Percentiles rank a stretch among this genome's conserved stretches.
Conservation (phyloP, 129 eudicot genomes). For the Apium graveolens region DNA sequence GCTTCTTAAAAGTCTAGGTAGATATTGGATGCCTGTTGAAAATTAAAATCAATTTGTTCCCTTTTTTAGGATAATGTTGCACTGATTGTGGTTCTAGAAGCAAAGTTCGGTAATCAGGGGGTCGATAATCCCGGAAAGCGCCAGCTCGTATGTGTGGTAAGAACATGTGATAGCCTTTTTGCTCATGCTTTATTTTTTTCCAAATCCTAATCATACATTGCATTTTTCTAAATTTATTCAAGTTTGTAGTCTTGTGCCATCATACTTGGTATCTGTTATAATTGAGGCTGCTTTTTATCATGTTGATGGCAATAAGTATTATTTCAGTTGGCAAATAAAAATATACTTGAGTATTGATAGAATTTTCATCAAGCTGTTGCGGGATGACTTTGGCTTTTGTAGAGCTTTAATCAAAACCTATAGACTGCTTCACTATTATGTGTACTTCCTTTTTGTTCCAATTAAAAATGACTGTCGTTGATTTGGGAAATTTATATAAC, state of each 20-base stretch:
- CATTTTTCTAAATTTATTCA: background rate
- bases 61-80: constrained; percentile 86
- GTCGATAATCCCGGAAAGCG: constrained; percentile 80
- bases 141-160: constrained; percentile 98
- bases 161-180: constrained; percentile 3
- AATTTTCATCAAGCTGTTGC: background rate
- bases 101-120: constrained; percentile 76
- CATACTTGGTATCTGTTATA: background rate
- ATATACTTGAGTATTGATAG: background rate
- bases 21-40: background rate
- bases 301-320: background rate
- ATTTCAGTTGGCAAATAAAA: no score
- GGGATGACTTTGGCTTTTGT: background rate
- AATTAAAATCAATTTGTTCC: background rate
- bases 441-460: background rate
- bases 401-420: background rate
- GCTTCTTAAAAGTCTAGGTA: background rate
- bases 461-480: background rate
- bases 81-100: constrained; percentile 86
- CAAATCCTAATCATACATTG: background rate
- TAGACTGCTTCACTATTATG: no score
- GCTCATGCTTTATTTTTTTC: background rate
- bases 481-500: background rate
- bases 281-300: background rate
- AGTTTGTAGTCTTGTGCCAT: background rate